phyloP scores from a whole-genome alignment of 192 early-diverging fungal genomes.

The Mortierella alpina region DNA sequence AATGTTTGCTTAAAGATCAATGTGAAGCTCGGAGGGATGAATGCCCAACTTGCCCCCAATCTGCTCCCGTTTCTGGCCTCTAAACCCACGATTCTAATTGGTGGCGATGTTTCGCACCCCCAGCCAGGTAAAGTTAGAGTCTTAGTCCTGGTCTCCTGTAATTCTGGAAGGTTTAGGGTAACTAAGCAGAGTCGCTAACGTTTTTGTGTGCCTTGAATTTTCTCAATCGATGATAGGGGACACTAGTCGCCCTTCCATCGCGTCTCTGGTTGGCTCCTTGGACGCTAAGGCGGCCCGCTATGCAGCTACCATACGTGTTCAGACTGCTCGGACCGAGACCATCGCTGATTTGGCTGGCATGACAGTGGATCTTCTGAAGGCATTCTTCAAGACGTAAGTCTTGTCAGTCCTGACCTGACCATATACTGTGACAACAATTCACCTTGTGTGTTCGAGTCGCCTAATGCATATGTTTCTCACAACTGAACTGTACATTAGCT shows the following conservation, averaged over 20 bases:
- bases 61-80: conserved; percentile 76
- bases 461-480: neutral
- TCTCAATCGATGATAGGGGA: conserved; percentile 40
- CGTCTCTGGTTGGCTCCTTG: conserved; percentile 74
- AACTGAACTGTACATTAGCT: conserved; percentile 30
- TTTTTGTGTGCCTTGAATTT: neutral
- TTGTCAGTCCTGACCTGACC: too few species aligned
- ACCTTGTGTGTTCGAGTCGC: too few species aligned
- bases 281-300: conserved; percentile 73
- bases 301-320: conserved; percentile 67
- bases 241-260: conserved; percentile 75
- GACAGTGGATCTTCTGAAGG: conserved; percentile 73
- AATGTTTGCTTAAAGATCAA: conserved; percentile 97
- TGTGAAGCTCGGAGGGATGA: conserved; percentile 92
- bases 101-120: conserved; percentile 92
- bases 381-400: conserved; percentile 60
- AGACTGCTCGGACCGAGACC: conserved; percentile 75
- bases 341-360: conserved; percentile 74
- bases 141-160: neutral
- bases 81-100: conserved; percentile 85
- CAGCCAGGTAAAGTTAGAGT: conserved; percentile 61
- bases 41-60: conserved; percentile 69
- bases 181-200: too few species aligned
- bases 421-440: too few species aligned
- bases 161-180: too few species aligned